Conservation (phyloP, 257 asterid genomes). For the Capsicum chinense region DNA sequence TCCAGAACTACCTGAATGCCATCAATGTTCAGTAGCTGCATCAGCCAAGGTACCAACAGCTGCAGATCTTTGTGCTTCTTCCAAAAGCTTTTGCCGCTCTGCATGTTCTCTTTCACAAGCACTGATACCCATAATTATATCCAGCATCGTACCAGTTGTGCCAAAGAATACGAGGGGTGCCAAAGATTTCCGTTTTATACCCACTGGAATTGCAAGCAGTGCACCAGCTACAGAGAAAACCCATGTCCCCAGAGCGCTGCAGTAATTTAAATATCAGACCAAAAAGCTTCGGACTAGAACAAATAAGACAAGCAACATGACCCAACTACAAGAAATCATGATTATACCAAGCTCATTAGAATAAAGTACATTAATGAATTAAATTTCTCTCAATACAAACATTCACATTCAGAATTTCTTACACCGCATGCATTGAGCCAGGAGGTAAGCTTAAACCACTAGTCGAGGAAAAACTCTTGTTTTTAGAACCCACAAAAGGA, state of each 20-base stretch:
- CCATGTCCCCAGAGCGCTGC: slow-evolving; percentile 96
- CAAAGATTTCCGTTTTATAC: slow-evolving; percentile 82
- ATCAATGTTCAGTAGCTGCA: slow-evolving; percentile 49
- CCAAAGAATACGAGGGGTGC: slow-evolving; percentile 95
- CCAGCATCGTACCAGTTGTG: slow-evolving; percentile 97
- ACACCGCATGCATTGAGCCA: not conserved
- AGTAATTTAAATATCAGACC: slow-evolving; percentile 19
- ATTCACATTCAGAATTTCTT: not conserved
- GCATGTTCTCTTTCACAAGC: slow-evolving; percentile 97
- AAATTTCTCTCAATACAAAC: not conserved
- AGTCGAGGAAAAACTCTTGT: not conserved
- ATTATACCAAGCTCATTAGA: not conserved
- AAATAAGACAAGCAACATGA: not conserved
- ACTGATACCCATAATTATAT: slow-evolving; percentile 84
- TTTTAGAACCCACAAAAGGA: not conserved
- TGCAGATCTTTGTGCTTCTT: slow-evolving; percentile 60
- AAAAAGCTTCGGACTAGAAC: not conserved
- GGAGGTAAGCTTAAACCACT: not conserved
- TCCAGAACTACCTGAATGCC: not conserved
- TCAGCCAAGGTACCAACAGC: slow-evolving; percentile 27
- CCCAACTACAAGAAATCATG: not conserved
- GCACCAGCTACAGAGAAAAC: slow-evolving; percentile 95
- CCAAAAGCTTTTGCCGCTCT: slow-evolving; percentile 79
- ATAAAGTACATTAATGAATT: not conserved
- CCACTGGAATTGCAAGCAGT: slow-evolving; percentile 88